These are phyloP conservation scores for Discostella stelligera DNA, from an alignment of 352 stramenopile genomes.

Conservation along the genomic window DNA sequence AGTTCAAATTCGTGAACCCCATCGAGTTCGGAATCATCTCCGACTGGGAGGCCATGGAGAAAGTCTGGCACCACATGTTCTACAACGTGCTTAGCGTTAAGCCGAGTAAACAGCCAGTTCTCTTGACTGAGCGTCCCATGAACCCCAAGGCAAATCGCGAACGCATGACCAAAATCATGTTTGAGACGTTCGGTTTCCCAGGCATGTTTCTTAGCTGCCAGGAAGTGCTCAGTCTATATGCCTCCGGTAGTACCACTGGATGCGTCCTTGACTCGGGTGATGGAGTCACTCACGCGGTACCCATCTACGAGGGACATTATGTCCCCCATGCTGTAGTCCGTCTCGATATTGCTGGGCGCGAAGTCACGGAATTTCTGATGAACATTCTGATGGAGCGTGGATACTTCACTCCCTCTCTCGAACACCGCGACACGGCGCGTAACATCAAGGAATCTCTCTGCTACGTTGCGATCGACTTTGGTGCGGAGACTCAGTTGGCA, in stretches of 20 bases:
- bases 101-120: conserved; percentile 94
- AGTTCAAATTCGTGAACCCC: conserved; percentile 88
- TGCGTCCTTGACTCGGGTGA: conserved; percentile 89
- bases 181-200: conserved; percentile 98
- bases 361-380: conserved; percentile 94
- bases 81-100: conserved; percentile 90
- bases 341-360: conserved; percentile 88
- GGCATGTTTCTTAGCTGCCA: conserved; percentile 96
- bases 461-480: conserved; percentile 92
- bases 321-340: conserved; percentile 89
- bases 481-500: conserved; percentile 92
- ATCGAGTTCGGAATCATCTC: conserved; percentile 99
- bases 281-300: conserved; percentile 89
- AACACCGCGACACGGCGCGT: conserved; percentile 92
- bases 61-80: conserved; percentile 99
- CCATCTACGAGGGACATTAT: conserved; percentile 94
- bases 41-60: conserved; percentile 99
- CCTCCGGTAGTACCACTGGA: conserved; percentile 83
- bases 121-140: conserved; percentile 88
- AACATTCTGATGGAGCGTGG: conserved; percentile 93
- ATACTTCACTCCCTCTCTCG: conserved; percentile 91
- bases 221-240: conserved; percentile 76
- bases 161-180: conserved; percentile 98
- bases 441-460: conserved; percentile 98
- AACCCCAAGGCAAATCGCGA: conserved; percentile 90